Conservation (phyloP, 768 basidiomycete species). For the Suillus subalutaceus region DNA sequence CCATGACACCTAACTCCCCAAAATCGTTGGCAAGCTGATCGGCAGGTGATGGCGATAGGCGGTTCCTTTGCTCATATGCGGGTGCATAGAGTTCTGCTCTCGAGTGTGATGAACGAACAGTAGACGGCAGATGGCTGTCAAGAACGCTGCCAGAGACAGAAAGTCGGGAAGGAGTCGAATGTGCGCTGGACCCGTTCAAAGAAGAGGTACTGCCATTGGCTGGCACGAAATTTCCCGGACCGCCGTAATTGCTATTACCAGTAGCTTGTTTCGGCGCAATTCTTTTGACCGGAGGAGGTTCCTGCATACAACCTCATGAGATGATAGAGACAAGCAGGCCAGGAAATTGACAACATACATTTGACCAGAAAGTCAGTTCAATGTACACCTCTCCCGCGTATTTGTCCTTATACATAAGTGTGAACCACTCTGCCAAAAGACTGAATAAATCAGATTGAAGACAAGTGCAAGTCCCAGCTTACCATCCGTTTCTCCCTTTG, state of each 20-base stretch:
- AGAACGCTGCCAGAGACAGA: constrained; percentile 32
- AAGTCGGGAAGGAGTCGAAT: constrained; percentile 15
- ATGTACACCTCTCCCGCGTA: constrained; percentile 96
- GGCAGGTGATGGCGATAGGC: constrained; percentile 37
- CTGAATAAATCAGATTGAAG: constrained; percentile 18
- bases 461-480: constrained; percentile 30
- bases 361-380: constrained; percentile 97
- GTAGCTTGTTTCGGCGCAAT: constrained; percentile 49
- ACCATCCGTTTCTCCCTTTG: constrained; percentile 98
- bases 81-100: constrained; percentile 73
- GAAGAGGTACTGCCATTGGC: constrained; percentile 37
- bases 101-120: constrained; percentile 64
- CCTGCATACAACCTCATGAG: constrained; percentile 45
- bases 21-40: constrained; percentile 67
- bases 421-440: constrained; percentile 82
- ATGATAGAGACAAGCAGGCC: constrained; percentile 11
- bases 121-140: constrained; percentile 60
- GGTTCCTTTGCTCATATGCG: constrained; percentile 64
- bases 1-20: constrained; percentile 61
- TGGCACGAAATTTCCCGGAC: constrained; percentile 76
- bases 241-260: constrained; percentile 68
- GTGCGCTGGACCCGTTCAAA: constrained; percentile 26
- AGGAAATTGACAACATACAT: constrained; percentile 51
- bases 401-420: constrained; percentile 85
- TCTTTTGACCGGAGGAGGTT: constrained; percentile 78